phyloP scores from a whole-genome alignment of 306 rosid genomes.

The Arachis hypogaea region DNA sequence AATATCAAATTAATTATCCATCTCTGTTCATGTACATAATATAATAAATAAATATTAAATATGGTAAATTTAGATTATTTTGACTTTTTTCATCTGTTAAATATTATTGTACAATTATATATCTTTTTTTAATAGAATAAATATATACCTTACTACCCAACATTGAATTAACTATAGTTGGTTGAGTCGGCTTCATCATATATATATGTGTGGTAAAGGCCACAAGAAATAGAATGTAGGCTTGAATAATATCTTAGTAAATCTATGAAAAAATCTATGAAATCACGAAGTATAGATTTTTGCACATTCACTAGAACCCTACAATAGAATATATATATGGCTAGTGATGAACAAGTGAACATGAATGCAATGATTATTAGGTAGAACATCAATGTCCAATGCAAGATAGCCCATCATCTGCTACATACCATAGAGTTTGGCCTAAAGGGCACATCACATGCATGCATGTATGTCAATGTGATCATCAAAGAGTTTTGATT shows the following conservation, averaged over 20 bases:
- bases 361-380: neutral
- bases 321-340: neutral
- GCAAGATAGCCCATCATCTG: neutral
- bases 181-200: slow-evolving; percentile 18
- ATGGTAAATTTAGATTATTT: too few relatives aligned
- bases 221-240: neutral
- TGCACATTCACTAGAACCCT: neutral
- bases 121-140: too few relatives aligned
- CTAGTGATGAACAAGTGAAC: neutral
- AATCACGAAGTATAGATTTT: neutral
- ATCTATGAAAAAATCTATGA: neutral
- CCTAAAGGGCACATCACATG: neutral
- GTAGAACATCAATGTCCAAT: slow-evolving; percentile 31
- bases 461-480: neutral
- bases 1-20: too few relatives aligned
- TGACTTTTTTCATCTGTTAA: too few relatives aligned
- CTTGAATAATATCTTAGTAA: neutral
- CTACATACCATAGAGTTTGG: neutral
- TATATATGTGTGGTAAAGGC: neutral
- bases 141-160: too few relatives aligned
- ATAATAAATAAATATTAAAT: too few relatives aligned
- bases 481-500: neutral
- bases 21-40: too few relatives aligned
- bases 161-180: too few relatives aligned
- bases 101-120: too few relatives aligned